Percentiles rank a stretch among this genome's conserved stretches.
These are phyloP conservation scores for Karstenula rhodostoma DNA, from an alignment of 2,329 filamentous ascomycete genomes.

Conservation along the genomic window DNA sequence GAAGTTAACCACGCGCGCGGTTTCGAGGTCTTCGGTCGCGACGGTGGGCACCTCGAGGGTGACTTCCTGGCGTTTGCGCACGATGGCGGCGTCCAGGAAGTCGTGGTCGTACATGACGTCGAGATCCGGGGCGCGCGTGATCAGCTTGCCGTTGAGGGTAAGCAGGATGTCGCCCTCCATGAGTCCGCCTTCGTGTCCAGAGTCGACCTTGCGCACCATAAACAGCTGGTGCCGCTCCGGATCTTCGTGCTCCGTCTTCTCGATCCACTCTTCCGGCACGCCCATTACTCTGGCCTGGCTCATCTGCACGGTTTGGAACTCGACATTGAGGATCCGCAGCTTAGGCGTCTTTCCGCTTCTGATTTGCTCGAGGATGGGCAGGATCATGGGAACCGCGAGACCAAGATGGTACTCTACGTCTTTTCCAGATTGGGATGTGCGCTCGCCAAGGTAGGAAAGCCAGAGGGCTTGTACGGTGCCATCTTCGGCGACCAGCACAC, in stretches of 20 bases:
- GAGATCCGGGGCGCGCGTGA: slow-evolving; percentile 90
- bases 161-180: slow-evolving; percentile 92
- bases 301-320: slow-evolving; percentile 96
- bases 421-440: slow-evolving; percentile 77
- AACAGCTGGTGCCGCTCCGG: slow-evolving; percentile 94
- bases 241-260: slow-evolving; percentile 86
- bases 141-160: slow-evolving; percentile 87
- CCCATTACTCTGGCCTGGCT: slow-evolving; percentile 97
- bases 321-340: slow-evolving; percentile 89
- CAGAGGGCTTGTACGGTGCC: slow-evolving; percentile 94
- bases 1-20: slow-evolving; percentile 89
- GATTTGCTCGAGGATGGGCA: slow-evolving; percentile 88
- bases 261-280: slow-evolving; percentile 93
- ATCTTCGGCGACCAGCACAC: slow-evolving; percentile 87
- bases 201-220: slow-evolving; percentile 92
- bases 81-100: slow-evolving; percentile 80
- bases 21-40: slow-evolving; percentile 88
- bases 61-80: slow-evolving; percentile 84
- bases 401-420: slow-evolving; percentile 98
- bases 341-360: slow-evolving; percentile 80
- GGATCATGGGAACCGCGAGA: slow-evolving; percentile 83
- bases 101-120: slow-evolving; percentile 97
- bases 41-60: slow-evolving; percentile 82
- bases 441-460: slow-evolving; percentile 95
- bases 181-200: slow-evolving; percentile 69